Percentiles rank a stretch among this genome's conserved stretches.
Evolutionary conservation across 2,329 filamentous ascomycete species (phyloP).

Genomic region (Colletotrichum nymphaeae): DNA sequence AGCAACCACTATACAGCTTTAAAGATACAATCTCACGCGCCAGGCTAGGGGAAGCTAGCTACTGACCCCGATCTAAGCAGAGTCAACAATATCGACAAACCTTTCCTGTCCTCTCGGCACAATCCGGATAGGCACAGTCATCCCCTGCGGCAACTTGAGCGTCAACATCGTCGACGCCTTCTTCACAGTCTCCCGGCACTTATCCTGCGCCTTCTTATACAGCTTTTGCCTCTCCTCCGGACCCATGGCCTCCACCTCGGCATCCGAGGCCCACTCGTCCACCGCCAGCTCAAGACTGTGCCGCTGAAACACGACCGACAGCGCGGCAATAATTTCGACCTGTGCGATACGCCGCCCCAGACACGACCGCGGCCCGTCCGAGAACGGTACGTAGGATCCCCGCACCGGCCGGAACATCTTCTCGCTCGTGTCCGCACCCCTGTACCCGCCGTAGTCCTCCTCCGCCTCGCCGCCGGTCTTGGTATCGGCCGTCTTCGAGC

Average conservation of each 20-base stretch:
- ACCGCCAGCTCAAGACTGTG: constrained; percentile 79
- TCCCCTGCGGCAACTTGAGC: constrained; percentile 73
- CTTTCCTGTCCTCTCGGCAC: constrained; percentile 77
- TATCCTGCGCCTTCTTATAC: constrained; percentile 71
- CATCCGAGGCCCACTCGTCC: constrained; percentile 65
- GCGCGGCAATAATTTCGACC: constrained; percentile 66
- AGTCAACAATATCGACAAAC: constrained; percentile 62
- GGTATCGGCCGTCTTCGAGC: constrained; percentile 39
- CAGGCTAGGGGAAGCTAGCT: background rate
- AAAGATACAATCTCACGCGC: background rate
- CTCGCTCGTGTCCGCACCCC: constrained; percentile 70
- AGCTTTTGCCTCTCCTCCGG: constrained; percentile 57
- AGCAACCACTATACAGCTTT: background rate
- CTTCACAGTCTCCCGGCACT: constrained; percentile 62
- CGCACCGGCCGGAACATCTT: constrained; percentile 69
- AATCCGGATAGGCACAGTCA: constrained; percentile 73
- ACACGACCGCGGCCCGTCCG: constrained; percentile 67
- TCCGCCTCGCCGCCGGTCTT: constrained; percentile 29
- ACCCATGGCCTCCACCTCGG: constrained; percentile 64
- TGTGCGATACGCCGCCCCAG: constrained; percentile 69
- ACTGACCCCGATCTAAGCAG: background rate
- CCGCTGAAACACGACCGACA: constrained; percentile 66
- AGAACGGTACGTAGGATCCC: constrained; percentile 70
- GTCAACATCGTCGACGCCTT: constrained; percentile 74
- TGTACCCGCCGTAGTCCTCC: constrained; percentile 69